A percentile compares a stretch with the other conserved stretches of the same genome.
phyloP scores from a whole-genome alignment of 495 filamentous ascomycete species.

The Pyrenula massariospora region DNA sequence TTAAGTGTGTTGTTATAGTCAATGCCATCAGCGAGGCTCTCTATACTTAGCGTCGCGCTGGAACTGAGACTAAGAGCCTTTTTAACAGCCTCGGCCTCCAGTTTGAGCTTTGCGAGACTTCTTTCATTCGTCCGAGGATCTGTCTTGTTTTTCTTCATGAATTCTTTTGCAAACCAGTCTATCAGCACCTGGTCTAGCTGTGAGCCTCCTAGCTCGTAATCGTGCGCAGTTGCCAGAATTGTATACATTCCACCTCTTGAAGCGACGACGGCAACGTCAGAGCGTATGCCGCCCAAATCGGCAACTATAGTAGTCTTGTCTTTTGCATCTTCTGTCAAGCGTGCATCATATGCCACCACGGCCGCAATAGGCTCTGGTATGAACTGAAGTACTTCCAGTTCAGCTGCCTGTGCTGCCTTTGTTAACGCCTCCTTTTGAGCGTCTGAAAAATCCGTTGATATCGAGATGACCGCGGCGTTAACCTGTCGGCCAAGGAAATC shows the following conservation, averaged over 20 bases:
- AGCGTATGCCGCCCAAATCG: slow-evolving; percentile 85
- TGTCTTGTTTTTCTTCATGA: slow-evolving; percentile 83
- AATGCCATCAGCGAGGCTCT: slow-evolving; percentile 74
- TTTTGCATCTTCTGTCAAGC: slow-evolving; percentile 55
- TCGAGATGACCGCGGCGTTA: slow-evolving; percentile 82
- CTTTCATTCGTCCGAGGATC: slow-evolving; percentile 75
- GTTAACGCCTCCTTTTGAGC: slow-evolving; percentile 71
- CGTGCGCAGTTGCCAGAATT: slow-evolving; percentile 83
- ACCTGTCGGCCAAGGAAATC: slow-evolving; percentile 89
- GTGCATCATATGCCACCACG: slow-evolving; percentile 82
- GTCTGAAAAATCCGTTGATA: slow-evolving; percentile 87
- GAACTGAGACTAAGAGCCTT: slow-evolving; percentile 79
- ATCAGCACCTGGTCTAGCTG: slow-evolving; percentile 81
- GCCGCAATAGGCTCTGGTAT: slow-evolving; percentile 91
- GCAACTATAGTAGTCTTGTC: slow-evolving; percentile 91
- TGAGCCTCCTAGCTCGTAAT: slow-evolving; percentile 78
- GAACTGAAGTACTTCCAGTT: slow-evolving; percentile 80
- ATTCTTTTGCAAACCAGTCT: slow-evolving; percentile 96
- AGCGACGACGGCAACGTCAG: slow-evolving; percentile 81
- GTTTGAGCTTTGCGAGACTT: slow-evolving; percentile 80
- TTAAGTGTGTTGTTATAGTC: slow-evolving; percentile 90
- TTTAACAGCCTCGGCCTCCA: slow-evolving; percentile 82
- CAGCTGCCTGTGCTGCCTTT: slow-evolving; percentile 67
- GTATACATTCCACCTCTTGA: slow-evolving; percentile 94
- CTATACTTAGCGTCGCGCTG: slow-evolving; percentile 81